phyloP scores from a whole-genome alignment of 108 stramenopile species.

The Conticribra weissflogii region DNA sequence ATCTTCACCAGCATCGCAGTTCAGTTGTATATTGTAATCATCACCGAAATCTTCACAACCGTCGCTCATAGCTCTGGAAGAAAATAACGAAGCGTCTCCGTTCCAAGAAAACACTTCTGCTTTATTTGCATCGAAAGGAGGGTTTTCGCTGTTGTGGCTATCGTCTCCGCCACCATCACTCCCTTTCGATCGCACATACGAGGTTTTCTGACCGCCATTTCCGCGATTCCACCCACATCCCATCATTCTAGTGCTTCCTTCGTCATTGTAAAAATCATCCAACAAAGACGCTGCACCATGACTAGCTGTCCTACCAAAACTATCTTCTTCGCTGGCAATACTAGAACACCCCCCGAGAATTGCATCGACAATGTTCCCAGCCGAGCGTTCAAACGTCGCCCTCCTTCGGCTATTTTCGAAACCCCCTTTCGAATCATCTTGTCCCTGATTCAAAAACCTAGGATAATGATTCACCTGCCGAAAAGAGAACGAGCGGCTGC shows the following conservation, averaged over 20 bases:
- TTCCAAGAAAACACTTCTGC: background rate
- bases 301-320: background rate
- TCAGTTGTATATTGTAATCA: background rate
- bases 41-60: background rate
- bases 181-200: no score
- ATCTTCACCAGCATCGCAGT: background rate
- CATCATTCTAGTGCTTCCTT: background rate
- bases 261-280: background rate
- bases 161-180: background rate
- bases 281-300: background rate
- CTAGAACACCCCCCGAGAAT: background rate
- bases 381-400: no score
- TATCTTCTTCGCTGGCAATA: background rate
- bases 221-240: no score
- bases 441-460: background rate
- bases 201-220: no score
- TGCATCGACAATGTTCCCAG: no score
- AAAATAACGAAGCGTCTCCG: no score
- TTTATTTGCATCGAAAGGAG: background rate
- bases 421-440: no score
- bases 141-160: background rate
- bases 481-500: background rate
- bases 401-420: no score
- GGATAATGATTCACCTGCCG: background rate
- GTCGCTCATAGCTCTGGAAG: no score